Evolutionary conservation across 2,329 filamentous ascomycete genomes (phyloP).

Genomic region (Didymella pinodella): DNA sequence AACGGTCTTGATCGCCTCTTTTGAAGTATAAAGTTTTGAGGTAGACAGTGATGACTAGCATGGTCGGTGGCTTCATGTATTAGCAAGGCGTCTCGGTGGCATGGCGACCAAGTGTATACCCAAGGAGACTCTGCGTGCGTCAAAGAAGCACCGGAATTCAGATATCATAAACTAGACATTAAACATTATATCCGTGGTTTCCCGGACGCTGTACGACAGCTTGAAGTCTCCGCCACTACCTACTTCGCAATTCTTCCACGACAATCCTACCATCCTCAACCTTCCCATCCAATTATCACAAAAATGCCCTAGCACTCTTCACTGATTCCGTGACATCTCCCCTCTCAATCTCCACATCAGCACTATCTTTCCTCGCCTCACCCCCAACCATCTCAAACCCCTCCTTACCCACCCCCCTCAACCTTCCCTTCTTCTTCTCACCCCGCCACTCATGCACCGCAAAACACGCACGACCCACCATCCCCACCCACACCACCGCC

Average conservation of each 20-base stretch:
- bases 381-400: background rate
- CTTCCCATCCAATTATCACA: background rate
- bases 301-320: background rate
- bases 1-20: constrained; percentile 30
- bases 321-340: background rate
- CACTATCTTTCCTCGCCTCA: background rate
- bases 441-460: constrained; percentile 5
- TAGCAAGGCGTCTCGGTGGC: background rate
- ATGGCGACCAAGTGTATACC: background rate
- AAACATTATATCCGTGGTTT: background rate
- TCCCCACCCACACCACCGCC: background rate
- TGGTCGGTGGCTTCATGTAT: background rate
- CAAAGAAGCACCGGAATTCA: background rate
- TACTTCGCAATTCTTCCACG: background rate
- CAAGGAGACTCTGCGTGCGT: background rate
- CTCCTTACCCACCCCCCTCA: background rate
- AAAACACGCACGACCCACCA: background rate
- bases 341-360: background rate
- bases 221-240: background rate
- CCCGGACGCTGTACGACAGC: no score
- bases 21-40: background rate
- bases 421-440: background rate
- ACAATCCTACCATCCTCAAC: no score
- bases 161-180: background rate
- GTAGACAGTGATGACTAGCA: background rate